Percentiles rank a stretch among this genome's conserved stretches.
These are phyloP conservation scores for Scenedesmus sp. DNA, from an alignment of 163 green algal species.

Conservation along the genomic window DNA sequence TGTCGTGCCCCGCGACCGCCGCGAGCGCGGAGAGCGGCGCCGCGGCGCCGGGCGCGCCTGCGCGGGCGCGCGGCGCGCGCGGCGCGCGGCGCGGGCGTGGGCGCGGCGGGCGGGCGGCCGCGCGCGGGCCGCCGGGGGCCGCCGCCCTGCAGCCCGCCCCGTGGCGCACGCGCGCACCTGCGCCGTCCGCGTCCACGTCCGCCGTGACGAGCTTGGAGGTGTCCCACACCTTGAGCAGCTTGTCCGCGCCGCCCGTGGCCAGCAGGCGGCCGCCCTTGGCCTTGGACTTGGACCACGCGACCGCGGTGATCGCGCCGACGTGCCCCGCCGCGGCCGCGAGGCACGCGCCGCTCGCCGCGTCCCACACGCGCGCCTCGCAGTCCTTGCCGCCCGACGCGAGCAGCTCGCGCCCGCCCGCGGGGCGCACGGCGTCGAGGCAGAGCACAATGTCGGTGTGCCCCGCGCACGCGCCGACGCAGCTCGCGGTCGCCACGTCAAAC, in stretches of 20 bases:
- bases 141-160: too few species aligned
- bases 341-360: slow-evolving; percentile 56
- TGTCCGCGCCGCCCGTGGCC: slow-evolving; percentile 81
- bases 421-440: slow-evolving; percentile 45
- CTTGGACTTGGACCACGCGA: slow-evolving; percentile 72
- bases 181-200: neutral
- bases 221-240: slow-evolving; percentile 86
- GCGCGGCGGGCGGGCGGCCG: neutral
- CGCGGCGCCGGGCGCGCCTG: slow-evolving; percentile 9
- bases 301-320: slow-evolving; percentile 78
- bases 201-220: slow-evolving; percentile 27
- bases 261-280: slow-evolving; percentile 58
- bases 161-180: neutral
- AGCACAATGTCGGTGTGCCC: slow-evolving; percentile 78
- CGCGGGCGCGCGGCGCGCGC: too few species aligned
- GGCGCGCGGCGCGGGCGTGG: too few species aligned
- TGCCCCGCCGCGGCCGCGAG: slow-evolving; percentile 75
- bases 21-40: slow-evolving; percentile 68
- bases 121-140: too few species aligned
- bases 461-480: slow-evolving; percentile 68
- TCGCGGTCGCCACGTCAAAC: slow-evolving; percentile 65
- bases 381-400: slow-evolving; percentile 87
- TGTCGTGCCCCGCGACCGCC: slow-evolving; percentile 93
- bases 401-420: slow-evolving; percentile 40
- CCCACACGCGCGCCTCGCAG: slow-evolving; percentile 82